Percentiles rank a stretch among this genome's conserved stretches.
Conservation (phyloP, 2,329 filamentous ascomycete genomes). For the Chrysoporthe austroafricana region DNA sequence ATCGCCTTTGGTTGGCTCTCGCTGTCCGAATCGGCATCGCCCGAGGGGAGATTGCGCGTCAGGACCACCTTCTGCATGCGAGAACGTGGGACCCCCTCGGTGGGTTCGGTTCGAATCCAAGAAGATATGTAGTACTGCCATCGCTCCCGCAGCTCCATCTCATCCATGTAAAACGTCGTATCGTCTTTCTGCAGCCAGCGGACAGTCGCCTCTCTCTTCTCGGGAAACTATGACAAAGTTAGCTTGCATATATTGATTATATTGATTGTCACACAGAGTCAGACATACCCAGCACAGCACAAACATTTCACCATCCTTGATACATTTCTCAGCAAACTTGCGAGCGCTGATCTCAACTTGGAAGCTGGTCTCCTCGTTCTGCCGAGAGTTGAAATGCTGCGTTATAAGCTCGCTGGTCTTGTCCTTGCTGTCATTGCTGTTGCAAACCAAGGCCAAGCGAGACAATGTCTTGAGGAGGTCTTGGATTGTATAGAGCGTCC, state of each 20-base stretch:
- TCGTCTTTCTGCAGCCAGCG: constrained; percentile 72
- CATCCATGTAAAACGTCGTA: constrained; percentile 83
- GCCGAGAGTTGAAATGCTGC: constrained; percentile 80
- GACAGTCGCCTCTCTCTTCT: constrained; percentile 68
- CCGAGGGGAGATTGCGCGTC: constrained; percentile 68
- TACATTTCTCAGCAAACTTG: constrained; percentile 88
- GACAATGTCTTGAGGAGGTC: constrained; percentile 83
- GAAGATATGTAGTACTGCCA: constrained; percentile 98
- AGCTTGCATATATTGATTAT: neutral
- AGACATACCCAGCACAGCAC: constrained; percentile 84
- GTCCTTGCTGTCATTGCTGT: constrained; percentile 85
- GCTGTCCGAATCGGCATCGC: constrained; percentile 66
- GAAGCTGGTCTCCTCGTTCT: constrained; percentile 84
- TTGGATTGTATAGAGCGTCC: constrained; percentile 91
- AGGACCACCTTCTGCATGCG: constrained; percentile 71
- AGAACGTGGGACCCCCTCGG: constrained; percentile 72
- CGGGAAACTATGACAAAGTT: constrained; percentile 61
- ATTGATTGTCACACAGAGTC: neutral
- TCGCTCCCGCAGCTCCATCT: constrained; percentile 78
- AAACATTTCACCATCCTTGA: constrained; percentile 92
- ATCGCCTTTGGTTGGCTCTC: constrained; percentile 64
- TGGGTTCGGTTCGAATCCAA: constrained; percentile 85
- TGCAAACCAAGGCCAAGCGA: constrained; percentile 80
- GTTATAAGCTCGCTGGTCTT: constrained; percentile 90
- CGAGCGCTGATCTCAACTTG: constrained; percentile 88